A percentile compares a stretch with the other conserved stretches of the same genome.
Evolutionary conservation across 2,329 filamentous ascomycete genomes (phyloP).

Genomic region (Colletotrichum simmondsii): DNA sequence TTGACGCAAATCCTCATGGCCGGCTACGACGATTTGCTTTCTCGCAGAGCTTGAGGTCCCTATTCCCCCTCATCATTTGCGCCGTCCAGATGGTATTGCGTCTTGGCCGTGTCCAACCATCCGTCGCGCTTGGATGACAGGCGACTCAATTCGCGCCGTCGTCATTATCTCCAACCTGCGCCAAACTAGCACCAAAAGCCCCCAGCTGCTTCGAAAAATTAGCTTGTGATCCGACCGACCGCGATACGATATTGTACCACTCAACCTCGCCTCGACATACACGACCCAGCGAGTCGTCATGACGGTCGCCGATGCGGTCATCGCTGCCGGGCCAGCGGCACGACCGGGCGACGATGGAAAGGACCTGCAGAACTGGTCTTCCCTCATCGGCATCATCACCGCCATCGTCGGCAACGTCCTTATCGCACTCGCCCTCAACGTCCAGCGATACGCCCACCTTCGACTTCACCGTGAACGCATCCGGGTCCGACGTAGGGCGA

Average conservation of each 20-base stretch:
- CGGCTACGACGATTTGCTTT: slow-evolving; percentile 23
- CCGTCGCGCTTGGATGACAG: slow-evolving; percentile 29
- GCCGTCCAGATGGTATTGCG: slow-evolving; percentile 32
- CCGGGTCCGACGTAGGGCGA: slow-evolving; percentile 65
- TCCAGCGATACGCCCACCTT: slow-evolving; percentile 95
- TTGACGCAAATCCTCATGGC: slow-evolving; percentile 30
- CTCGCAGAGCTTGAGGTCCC: background rate
- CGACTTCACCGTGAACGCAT: slow-evolving; percentile 78
- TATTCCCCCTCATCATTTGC: background rate
- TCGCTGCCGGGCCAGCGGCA: slow-evolving; percentile 29
- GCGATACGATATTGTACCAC: background rate
- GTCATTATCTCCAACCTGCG: slow-evolving; percentile 24
- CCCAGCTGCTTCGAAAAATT: slow-evolving; percentile 2
- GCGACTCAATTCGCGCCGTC: slow-evolving; percentile 21
- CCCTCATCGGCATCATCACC: slow-evolving; percentile 92
- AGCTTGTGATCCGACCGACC: slow-evolving; percentile 1
- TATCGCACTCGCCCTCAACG: slow-evolving; percentile 95
- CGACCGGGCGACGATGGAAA: slow-evolving; percentile 50
- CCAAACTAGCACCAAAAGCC: slow-evolving; percentile 14
- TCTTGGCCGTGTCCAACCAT: slow-evolving; percentile 24
- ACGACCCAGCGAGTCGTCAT: slow-evolving; percentile 16
- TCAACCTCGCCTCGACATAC: background rate
- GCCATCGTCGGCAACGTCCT: slow-evolving; percentile 93
- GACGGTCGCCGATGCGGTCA: slow-evolving; percentile 11
- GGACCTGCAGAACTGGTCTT: slow-evolving; percentile 81